Base-by-base conservation (phyloP, 75 land plant genomes). In the Cryptomeria japonica region DNA sequence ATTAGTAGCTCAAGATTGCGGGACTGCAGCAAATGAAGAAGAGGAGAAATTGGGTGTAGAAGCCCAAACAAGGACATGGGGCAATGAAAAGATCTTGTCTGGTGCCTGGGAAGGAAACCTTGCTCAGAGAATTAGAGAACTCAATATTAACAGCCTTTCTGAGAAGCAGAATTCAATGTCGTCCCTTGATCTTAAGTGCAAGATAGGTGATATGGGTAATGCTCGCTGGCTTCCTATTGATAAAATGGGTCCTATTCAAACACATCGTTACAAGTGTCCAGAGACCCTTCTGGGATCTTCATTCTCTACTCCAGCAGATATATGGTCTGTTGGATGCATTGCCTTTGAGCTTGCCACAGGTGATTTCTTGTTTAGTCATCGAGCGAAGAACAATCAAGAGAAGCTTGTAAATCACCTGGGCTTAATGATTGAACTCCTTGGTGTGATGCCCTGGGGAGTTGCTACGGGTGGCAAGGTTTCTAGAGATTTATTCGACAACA, bases 161-260 rank as follows among this genome's bases (percentile, higher is more conserved):
- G 41, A 38, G 31, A 82, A 22, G 41, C 49, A 82, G n/a, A 82
- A 39, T 10, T 41, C 41, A 25, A 36, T 80, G 83, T 46, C 83
- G 41, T 80, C 83, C 3, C 83, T 90, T 36, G 96, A 95, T 41
- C 85, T 95, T 6, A 90, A 91, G 87, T 97, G 99, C 86, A 97
- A 97, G 82, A 87, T 97, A 56, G 96, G 94, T 51, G 99, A 96
- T 78, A 92, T 97, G 88, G 96, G 97, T 3, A 97, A 94, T 92
- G 98, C 99, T 14, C 95, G 99, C 83, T 94, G 96, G 96, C 93
- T 96, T 3, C 90, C 96, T 86, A 96, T 93, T 85, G 94, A 94
- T 77, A 95, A 95, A 53, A 95, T 95, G 13, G 93, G 86, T 87
- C 96, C 95, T 84, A 97, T 96, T 82, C n/a, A n/a, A n/a, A n/a